These are phyloP conservation scores for Herpomyces periplanetae DNA, from an alignment of 2,329 filamentous ascomycete species.

Conservation along the genomic window DNA sequence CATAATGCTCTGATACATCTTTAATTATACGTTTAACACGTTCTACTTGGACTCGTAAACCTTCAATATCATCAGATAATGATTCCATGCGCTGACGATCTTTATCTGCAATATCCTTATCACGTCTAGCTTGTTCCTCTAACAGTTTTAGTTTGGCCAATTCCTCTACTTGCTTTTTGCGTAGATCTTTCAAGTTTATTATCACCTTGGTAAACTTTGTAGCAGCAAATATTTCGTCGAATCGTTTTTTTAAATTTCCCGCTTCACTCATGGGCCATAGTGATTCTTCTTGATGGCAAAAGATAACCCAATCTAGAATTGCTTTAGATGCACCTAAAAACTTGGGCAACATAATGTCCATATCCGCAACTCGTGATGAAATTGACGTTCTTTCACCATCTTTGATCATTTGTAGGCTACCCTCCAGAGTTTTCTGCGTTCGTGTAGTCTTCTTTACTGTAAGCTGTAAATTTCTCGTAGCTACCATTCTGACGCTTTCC, in stretches of 20 bases:
- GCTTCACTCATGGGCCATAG: conserved; percentile 86
- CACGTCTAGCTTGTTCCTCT: conserved; percentile 34
- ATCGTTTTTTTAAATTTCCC: conserved; percentile 46
- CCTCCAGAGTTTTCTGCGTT: conserved; percentile 47
- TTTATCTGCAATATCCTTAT: conserved; percentile 41
- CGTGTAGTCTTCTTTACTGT: conserved; percentile 43
- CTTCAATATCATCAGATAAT: conserved; percentile 24
- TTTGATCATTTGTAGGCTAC: conserved; percentile 29
- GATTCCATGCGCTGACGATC: conserved; percentile 21
- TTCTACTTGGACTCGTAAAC: conserved; percentile 13
- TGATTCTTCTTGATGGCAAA: conserved; percentile 93
- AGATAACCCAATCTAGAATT: conserved; percentile 74
- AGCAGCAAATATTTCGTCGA: conserved; percentile 92
- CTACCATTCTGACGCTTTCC: conserved; percentile 36
- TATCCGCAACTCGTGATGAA: conserved; percentile 38
- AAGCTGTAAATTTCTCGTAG: conserved; percentile 45
- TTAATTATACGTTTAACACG: conserved; percentile 6
- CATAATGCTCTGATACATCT: conserved; percentile 11
- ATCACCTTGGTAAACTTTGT: conserved; percentile 90
- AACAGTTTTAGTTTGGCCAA: conserved; percentile 29
- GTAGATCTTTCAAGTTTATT: conserved; percentile 54
- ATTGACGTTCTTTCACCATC: conserved; percentile 40
- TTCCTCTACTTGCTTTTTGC: conserved; percentile 42
- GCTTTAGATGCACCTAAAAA: conserved; percentile 62
- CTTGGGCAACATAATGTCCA: conserved; percentile 47